Base-by-base conservation (phyloP, 768 basidiomycete genomes). In the Tubosaeta sp. region DNA sequence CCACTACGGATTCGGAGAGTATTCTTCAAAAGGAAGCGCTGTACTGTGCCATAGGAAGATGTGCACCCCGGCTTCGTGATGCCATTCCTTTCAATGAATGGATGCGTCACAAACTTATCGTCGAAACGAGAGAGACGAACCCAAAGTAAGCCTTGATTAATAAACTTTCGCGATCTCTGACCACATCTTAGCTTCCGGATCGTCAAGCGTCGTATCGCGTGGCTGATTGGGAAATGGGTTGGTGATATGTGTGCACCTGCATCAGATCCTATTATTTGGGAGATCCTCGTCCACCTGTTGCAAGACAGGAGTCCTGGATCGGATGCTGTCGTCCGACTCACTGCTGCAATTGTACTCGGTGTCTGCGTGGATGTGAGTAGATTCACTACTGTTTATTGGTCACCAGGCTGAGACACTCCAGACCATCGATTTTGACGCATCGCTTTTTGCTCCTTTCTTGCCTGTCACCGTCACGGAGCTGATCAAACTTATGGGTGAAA, bases 131-230 rank as follows among this genome's bases (percentile, higher is more conserved):
- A 47, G 77, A 81, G 33, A 71, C 74, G 5, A 81, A 85, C 55
- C 74, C 81, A 26, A 81, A 72, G 88, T 88, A 60, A 47, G 78
- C 32, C 26, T 41, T 4, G 12, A 44, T 48, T 43, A 31, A 27
- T 32, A 25, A 7, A 11, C 27, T 51, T n/a, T 50, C 33, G n/a
- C 32, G 17, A 44, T 52, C 19, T 63, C 51, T 54, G 46, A 47
- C 49, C 38, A 32, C 31, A 35, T 10, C 38, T 27, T 51, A 95
- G 94, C 52, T 92, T 88, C 65, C 88, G 90, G 1, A 88, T 98
- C 49, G 81, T 98, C 55, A 95, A 97, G 68, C 82, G 93, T n/a
- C 82, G 95, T 31, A 88, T 97, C 57, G 93, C 95, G 1, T 97
- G 94, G 93, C 73, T 97, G 5, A 79, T 97, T 43, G 94, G 95